These are phyloP conservation scores for Lentinula raphanica DNA, from an alignment of 768 basidiomycete species.

Conservation along the genomic window DNA sequence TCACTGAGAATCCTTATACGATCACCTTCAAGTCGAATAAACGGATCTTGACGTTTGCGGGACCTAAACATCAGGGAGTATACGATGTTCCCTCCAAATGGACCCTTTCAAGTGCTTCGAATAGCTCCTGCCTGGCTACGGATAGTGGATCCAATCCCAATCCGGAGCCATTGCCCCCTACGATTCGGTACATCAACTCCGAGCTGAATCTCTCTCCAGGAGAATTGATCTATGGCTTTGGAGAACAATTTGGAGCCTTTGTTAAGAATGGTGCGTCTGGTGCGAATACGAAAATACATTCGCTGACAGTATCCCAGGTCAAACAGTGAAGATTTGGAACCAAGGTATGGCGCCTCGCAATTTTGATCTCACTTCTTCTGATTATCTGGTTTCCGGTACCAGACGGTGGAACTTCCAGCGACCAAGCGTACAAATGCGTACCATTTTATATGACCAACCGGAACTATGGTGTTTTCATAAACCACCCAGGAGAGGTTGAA, in stretches of 20 bases:
- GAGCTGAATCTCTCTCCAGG: conserved; percentile 65
- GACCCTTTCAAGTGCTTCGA: conserved; percentile 45
- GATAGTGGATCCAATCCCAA: conserved; percentile 56
- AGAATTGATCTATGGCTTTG: conserved; percentile 69
- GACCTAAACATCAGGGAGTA: conserved; percentile 50
- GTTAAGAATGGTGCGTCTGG: conserved; percentile 61
- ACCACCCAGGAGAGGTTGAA: conserved; percentile 72
- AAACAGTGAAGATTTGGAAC: conserved; percentile 63
- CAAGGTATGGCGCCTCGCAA: conserved; percentile 22
- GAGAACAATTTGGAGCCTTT: conserved; percentile 71
- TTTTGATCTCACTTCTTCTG: not conserved
- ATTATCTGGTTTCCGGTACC: not conserved
- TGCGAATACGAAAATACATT: not conserved
- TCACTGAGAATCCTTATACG: conserved; percentile 56
- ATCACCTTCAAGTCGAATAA: conserved; percentile 54
- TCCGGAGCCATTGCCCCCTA: conserved; percentile 35
- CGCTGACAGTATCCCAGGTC: conserved; percentile 30
- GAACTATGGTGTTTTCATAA: conserved; percentile 73
- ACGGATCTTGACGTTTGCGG: conserved; percentile 42
- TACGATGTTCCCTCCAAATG: conserved; percentile 53
- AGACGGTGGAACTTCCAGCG: conserved; percentile 70
- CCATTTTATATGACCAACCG: conserved; percentile 68
- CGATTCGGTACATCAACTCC: conserved; percentile 45
- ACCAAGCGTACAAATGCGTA: conserved; percentile 63
- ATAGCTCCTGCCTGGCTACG: conserved; percentile 51